Evolutionary conservation across 768 basidiomycete species (phyloP), one percentile per base, ranked within the genome.

Genomic region (Mrakia blollopis): DNA sequence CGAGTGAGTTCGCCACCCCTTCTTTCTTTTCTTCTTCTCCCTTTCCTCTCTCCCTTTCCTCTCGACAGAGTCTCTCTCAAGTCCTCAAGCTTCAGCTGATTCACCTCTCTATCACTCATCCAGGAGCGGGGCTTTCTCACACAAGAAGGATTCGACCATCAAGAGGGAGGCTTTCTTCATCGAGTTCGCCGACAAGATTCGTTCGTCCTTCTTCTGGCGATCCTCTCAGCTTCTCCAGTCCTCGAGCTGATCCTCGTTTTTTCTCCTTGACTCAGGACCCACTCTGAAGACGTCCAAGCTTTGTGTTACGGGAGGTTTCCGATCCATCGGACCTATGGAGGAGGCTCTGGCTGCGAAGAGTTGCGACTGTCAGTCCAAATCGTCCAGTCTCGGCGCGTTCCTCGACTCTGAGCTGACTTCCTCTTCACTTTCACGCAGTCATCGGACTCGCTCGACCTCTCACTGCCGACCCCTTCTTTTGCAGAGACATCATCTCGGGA

Each of bases 291-390:
- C 72, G 23, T 79, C 83, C 60, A 80, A 79, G 63, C 67, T 84
- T 14, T 62, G 63, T 41, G 83, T 82, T 67, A 84, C 83, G 25
- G 83, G 83, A 37, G 83, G 83, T 5, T 84, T 84, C 82, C 78
- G 83, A 13, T 78, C 78, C 2, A 71, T 74, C 16, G 37, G 35
- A 13, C 80, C 80, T 5, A 84, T 84, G 82, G 80, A 80, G 44
- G 71, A 81, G 52, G 83, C 82, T 5, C 63, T 82, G 32, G n/a
- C 74, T 30, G 70, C 68, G 23, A 57, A 57, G 57, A 50, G 69
- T 13, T 75, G 73, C 62, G 71, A 80, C n/a, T 73, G 57, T 57
- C 0, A 5, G 57, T 57, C 44, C 44, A 13, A 44, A 2, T n/a
- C n/a, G 1, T 54, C 54, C 23, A 57, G n/a, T 50, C 65, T 57